phyloP scores from a whole-genome alignment of 2,329 filamentous ascomycete species.

The Cadophora sp. region DNA sequence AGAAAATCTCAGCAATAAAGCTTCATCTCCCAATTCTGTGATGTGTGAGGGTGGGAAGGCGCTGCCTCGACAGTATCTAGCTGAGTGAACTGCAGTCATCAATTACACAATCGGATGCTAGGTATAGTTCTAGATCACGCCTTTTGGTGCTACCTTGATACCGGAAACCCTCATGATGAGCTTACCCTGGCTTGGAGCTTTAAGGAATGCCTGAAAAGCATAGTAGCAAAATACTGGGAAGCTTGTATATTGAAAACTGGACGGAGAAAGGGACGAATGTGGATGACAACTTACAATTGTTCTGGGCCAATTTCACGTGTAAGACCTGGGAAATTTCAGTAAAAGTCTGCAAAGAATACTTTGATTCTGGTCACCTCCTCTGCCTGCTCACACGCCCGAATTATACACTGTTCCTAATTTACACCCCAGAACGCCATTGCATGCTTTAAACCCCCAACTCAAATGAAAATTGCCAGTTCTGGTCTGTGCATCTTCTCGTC shows the following conservation, averaged over 20 bases:
- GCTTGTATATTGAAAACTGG: neutral
- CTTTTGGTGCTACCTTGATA: neutral
- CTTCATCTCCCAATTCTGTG: too few relatives aligned
- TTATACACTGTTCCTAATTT: constrained; percentile 22
- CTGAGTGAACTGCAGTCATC: neutral
- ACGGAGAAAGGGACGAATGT: neutral
- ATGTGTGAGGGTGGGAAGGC: too few relatives aligned
- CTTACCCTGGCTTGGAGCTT: neutral
- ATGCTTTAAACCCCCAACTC: constrained; percentile 35
- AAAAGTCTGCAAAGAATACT: constrained; percentile 12
- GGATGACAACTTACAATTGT: neutral
- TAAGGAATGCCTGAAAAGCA: neutral
- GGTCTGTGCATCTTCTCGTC: constrained; percentile 80
- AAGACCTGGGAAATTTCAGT: constrained; percentile 12
- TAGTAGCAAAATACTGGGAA: neutral
- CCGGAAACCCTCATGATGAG: neutral
- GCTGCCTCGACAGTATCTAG: too few relatives aligned
- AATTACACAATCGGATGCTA: neutral
- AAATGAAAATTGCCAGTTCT: constrained; percentile 85
- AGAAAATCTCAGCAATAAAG: too few relatives aligned
- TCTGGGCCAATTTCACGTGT: neutral
- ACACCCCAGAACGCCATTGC: constrained; percentile 16
- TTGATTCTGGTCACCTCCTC: constrained; percentile 23
- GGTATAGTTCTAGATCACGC: neutral
- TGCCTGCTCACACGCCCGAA: neutral